phyloP scores from a whole-genome alignment of 2,329 filamentous ascomycete genomes.

The Penicillium sclerotiorum region DNA sequence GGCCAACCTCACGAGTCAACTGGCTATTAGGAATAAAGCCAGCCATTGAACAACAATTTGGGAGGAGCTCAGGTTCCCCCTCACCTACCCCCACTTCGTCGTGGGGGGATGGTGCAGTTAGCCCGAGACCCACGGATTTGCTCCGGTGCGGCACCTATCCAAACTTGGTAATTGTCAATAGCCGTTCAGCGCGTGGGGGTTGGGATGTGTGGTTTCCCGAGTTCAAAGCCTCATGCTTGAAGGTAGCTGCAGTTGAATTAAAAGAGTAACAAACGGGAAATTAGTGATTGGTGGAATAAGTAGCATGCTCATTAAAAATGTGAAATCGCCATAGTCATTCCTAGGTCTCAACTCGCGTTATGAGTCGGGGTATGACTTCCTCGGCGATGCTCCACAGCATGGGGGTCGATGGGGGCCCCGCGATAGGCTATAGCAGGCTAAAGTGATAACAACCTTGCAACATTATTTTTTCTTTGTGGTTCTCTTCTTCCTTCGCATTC shows the following conservation, averaged over 20 bases:
- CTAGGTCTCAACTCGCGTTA: too few species aligned
- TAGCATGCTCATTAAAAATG: not conserved
- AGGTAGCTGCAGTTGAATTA: too few species aligned
- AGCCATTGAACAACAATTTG: too few species aligned
- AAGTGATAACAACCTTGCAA: not conserved
- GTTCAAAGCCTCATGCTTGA: too few species aligned
- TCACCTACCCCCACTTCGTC: slow-evolving; percentile 12
- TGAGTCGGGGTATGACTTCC: not conserved
- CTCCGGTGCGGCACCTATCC: slow-evolving; percentile 25
- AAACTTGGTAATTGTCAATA: slow-evolving; percentile 17
- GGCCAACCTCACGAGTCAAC: too few species aligned
- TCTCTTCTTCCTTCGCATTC: not conserved
- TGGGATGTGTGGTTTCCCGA: not conserved
- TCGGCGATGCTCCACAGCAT: not conserved
- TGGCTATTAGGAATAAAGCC: too few species aligned
- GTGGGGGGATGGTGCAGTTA: slow-evolving; percentile 13
- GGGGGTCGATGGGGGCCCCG: not conserved
- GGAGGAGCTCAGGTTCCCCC: slow-evolving; percentile 12
- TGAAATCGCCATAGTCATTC: not conserved
- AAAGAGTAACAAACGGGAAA: too few species aligned
- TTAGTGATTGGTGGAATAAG: too few species aligned
- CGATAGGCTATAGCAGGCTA: not conserved
- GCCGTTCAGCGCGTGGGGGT: slow-evolving; percentile 15
- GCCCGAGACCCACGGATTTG: slow-evolving; percentile 19
- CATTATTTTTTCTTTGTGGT: not conserved